phyloP scores from a whole-genome alignment of 1,284 basidiomycete species.

The Leccinum fallax region DNA sequence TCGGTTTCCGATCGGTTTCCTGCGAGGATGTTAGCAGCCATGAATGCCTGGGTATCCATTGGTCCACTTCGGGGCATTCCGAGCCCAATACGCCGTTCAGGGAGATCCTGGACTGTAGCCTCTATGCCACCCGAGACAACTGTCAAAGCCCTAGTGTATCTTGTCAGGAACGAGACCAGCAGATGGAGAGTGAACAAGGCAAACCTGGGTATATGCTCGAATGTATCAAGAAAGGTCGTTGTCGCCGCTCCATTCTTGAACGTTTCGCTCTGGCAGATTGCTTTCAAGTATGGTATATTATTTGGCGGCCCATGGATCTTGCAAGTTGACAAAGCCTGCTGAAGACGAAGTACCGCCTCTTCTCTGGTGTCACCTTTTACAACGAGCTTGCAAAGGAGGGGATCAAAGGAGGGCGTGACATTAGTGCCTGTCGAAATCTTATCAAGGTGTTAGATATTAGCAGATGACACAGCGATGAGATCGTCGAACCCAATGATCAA shows the following conservation, averaged over 20 bases:
- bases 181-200: not conserved
- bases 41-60: slow-evolving; percentile 64
- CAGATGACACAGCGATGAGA: not conserved
- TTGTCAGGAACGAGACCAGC: not conserved
- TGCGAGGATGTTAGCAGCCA: slow-evolving; percentile 61
- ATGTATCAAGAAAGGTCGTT: slow-evolving; percentile 57
- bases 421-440: slow-evolving; percentile 55
- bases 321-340: slow-evolving; percentile 38
- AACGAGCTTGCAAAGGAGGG: slow-evolving; percentile 58
- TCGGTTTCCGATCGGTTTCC: slow-evolving; percentile 58
- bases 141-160: slow-evolving; percentile 49
- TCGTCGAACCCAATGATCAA: slow-evolving; percentile 54
- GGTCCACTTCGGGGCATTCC: slow-evolving; percentile 73
- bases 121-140: slow-evolving; percentile 61
- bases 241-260: slow-evolving; percentile 54
- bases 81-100: slow-evolving; percentile 55
- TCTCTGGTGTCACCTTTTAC: slow-evolving; percentile 45
- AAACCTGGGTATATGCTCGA: slow-evolving; percentile 47
- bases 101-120: slow-evolving; percentile 66
- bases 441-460: not conserved
- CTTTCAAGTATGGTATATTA: slow-evolving; percentile 54
- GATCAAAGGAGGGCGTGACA: slow-evolving; percentile 60
- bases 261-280: slow-evolving; percentile 43
- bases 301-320: slow-evolving; percentile 55
- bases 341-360: slow-evolving; percentile 45